phyloP scores from a whole-genome alignment of 2,329 filamentous ascomycete genomes.

The Atkinsonella texensis region DNA sequence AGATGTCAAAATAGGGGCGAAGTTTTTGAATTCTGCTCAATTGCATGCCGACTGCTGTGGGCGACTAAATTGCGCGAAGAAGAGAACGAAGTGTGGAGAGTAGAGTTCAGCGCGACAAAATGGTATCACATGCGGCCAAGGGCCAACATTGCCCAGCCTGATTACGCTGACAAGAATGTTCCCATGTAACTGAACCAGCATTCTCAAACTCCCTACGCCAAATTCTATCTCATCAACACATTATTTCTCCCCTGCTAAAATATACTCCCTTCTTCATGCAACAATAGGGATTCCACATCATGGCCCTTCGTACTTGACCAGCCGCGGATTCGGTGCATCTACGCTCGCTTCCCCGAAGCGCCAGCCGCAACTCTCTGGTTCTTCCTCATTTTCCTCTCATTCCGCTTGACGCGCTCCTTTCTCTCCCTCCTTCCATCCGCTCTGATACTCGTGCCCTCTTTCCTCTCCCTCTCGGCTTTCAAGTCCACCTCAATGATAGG shows the following conservation, averaged over 20 bases:
- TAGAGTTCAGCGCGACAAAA: neutral
- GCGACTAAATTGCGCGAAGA: neutral
- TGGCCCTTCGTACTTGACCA: neutral
- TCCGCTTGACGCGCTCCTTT: slow-evolving; percentile 58
- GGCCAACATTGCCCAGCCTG: neutral
- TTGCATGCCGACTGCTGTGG: no score
- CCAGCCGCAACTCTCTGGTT: slow-evolving; percentile 40
- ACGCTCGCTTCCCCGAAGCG: slow-evolving; percentile 2
- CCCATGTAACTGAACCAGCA: neutral
- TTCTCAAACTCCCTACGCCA: slow-evolving; percentile 15
- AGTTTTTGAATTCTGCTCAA: neutral
- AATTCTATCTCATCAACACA: neutral
- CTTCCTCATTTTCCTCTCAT: slow-evolving; percentile 56
- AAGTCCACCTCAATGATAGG: slow-evolving; percentile 90
- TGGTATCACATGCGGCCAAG: neutral
- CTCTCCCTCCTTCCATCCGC: slow-evolving; percentile 52
- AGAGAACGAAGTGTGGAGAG: neutral
- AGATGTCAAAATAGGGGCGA: neutral
- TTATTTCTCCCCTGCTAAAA: neutral
- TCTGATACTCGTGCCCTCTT: slow-evolving; percentile 49
- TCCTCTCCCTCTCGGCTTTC: slow-evolving; percentile 51
- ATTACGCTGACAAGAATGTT: neutral
- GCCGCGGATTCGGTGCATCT: neutral
- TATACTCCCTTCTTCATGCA: no score
- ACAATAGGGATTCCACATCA: no score